Evolutionary conservation across 2,329 filamentous ascomycete species (phyloP).

Genomic region (Capronia americana): DNA sequence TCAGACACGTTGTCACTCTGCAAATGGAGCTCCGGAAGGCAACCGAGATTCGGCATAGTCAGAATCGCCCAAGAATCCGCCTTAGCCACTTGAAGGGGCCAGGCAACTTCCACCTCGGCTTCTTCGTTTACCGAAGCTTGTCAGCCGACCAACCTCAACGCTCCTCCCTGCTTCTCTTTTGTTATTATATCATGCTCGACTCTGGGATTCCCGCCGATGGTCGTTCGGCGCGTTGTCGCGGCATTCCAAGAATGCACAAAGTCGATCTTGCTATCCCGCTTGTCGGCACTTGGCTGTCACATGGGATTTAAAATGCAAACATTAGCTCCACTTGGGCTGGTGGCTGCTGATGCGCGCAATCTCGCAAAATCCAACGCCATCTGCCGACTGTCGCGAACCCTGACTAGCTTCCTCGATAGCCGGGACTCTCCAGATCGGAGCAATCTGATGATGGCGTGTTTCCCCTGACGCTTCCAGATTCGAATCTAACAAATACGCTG

Average conservation of each 20-base stretch:
- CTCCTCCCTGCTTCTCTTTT: background rate
- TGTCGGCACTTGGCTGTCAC: background rate
- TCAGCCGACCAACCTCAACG: background rate
- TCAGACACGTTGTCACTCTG: background rate
- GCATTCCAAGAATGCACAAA: background rate
- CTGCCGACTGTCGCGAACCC: conserved; percentile 25
- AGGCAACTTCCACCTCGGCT: background rate
- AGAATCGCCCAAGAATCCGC: background rate
- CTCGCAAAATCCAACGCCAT: conserved; percentile 28
- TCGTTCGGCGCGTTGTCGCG: background rate
- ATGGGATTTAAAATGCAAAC: background rate
- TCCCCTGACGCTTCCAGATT: conserved; percentile 9
- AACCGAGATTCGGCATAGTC: background rate
- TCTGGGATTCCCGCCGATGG: background rate
- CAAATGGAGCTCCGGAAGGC: background rate
- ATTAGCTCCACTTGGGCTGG: conserved; percentile 10
- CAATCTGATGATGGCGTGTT: conserved; percentile 11
- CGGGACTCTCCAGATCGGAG: conserved; percentile 11
- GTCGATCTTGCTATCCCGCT: background rate
- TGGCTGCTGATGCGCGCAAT: conserved; percentile 26
- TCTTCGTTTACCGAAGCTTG: background rate
- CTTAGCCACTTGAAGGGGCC: background rate
- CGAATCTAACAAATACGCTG: background rate
- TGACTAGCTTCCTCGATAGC: conserved; percentile 12
- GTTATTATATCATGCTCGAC: background rate